Evolutionary conservation across 176 grass and related monocot species (phyloP), one percentile per base, ranked within the genome.

Genomic region (Aegilops speltoides): DNA sequence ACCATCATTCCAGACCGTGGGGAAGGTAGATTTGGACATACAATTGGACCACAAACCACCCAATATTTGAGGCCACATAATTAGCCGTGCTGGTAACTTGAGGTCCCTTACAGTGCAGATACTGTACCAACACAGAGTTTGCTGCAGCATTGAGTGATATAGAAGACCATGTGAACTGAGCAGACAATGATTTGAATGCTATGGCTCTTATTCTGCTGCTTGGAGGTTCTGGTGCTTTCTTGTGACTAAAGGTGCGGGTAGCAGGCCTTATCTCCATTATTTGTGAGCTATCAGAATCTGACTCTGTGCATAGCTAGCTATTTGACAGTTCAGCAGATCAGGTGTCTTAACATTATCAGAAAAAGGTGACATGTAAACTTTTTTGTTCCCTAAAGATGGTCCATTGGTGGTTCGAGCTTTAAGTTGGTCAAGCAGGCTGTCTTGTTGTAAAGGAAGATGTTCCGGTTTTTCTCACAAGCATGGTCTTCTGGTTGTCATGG

Each of bases 231-330:
- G 90, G 61, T 86, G 48, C 85, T 90, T 87, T 90, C 79, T 88
- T 92, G 46, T 37, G 64, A 29, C 84, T 79, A 31, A 78, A 68
- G 38, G 90, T 91, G 52, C 80, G 85, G 76, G 92, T 96, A 85
- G 90, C 69, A 89, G 82, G 97, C 86, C 83, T 92, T 73, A 23
- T 73, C 50, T 91, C 88, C 63, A 87, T 87, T 89, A 86, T 82
- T 76, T 94, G 94, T 73, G 79, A 90, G 81, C 89, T 87, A 40
- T 92, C 91, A 45, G 89, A 96, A 88, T 93, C 89, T 78, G 89
- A 90, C 90, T 76, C 83, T 93, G 88, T 61, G 73, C 76, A 64
- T 83, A 86, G 79, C 89, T 84, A n/a, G 33, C 84, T 36, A 83
- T 83, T 89, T 97, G 88, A 90, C 15, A 73, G 56, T 76, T 87